Base-by-base conservation (phyloP, 208 protist species). In the Wallacemonas sp. region DNA sequence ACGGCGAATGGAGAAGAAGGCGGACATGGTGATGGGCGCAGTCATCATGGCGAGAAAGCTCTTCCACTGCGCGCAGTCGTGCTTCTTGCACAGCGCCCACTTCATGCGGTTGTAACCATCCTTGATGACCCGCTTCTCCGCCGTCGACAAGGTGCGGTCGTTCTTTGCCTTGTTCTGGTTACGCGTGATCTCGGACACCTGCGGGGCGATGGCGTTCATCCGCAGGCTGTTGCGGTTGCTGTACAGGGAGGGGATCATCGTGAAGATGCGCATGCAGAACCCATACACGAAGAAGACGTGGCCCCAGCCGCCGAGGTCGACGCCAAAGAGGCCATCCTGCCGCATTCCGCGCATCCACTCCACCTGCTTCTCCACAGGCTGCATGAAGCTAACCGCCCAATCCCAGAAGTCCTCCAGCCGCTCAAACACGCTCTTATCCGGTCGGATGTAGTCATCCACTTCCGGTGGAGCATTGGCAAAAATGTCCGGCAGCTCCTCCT, bases 101-200 rank as follows among this genome's bases (percentile, higher is more conserved):
- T 93, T 92, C 86, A 93, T 89, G 57, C 86, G 68, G 71, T 85
- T 93, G 71, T 88, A 92, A 45, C 86, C 85, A 22, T 91, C 86
- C 73, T 89, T 89, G 38, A 93, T 90, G 17, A 95, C 82, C 21
- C 85, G 83, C 63, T 90, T 91, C 71, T 95, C 89, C 4, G 84
- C 84, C 5, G 73, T 87, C 39, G 81, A 89, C 8, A 95, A 64
- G 26, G 86, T 89, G 37, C 83, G 81, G 65, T 95, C 87, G 50
- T 87, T 86, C 63, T 91, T 95, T 0, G 74, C 81, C 50, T 81
- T 81, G 63, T 79, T 91, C 64, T 91, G 81, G 39, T 81, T 87
- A 33, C 78, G 79, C 21, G 84, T 92, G 54, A 95, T 91, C 52
- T 92, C 84, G 0, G 79, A 85, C 0, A 95, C 66, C 63, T 93